These are phyloP conservation scores for Silene conica DNA, from an alignment of 148 eudicot species.

Conservation along the genomic window DNA sequence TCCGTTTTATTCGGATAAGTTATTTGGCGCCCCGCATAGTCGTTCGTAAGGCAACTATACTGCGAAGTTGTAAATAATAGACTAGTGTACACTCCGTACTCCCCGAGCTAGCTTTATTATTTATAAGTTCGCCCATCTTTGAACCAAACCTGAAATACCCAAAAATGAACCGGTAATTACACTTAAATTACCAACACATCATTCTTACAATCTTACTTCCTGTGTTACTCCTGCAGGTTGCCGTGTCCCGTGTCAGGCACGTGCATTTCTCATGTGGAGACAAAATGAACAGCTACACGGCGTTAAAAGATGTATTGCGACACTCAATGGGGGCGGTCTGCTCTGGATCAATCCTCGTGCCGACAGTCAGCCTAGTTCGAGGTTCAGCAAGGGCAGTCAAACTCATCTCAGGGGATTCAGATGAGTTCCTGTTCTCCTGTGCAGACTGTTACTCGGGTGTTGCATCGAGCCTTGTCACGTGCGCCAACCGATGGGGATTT, in stretches of 20 bases:
- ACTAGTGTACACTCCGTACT: no score
- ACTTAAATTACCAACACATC: no score
- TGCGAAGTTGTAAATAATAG: no score
- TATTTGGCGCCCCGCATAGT: no score
- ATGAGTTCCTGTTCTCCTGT: constrained; percentile 73
- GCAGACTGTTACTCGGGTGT: constrained; percentile 44
- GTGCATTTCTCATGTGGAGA: constrained; percentile 33
- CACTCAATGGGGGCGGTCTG: constrained; percentile 40
- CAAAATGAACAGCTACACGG: constrained; percentile 16
- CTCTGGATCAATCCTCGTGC: constrained; percentile 46
- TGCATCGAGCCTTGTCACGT: constrained; percentile 36
- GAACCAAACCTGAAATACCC: no score
- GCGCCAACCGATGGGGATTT: constrained; percentile 67
- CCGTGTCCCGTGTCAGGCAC: constrained; percentile 44
- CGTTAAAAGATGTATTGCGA: constrained; percentile 20
- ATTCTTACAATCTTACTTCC: no score
- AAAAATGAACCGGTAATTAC: no score
- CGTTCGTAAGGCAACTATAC: no score
- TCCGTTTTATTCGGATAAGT: no score
- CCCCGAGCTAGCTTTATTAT: no score
- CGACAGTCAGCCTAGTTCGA: constrained; percentile 31
- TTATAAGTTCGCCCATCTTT: no score
- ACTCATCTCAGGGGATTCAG: constrained; percentile 49
- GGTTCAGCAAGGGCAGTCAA: constrained; percentile 42
- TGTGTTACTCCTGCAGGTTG: constrained; percentile 28